Evolutionary conservation across 2,329 filamentous ascomycete species (phyloP).

Genomic region (Colletotrichum sp.): DNA sequence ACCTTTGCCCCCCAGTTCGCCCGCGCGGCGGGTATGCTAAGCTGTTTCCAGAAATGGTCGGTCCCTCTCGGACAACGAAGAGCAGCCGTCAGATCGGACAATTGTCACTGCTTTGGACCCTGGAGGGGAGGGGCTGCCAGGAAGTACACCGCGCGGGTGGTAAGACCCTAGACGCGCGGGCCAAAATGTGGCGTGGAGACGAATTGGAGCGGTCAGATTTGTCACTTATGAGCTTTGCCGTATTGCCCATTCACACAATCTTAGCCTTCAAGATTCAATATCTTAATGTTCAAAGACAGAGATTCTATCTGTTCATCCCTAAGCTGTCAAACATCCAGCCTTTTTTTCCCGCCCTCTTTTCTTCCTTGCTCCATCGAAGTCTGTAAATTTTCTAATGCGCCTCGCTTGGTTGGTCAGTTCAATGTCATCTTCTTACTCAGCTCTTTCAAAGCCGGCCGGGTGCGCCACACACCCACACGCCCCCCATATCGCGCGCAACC

Average conservation of each 20-base stretch:
- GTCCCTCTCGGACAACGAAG: neutral
- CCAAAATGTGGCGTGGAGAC: neutral
- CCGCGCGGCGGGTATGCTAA: constrained; percentile 13
- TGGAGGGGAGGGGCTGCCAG: neutral
- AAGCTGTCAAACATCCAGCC: neutral
- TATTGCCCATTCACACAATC: neutral
- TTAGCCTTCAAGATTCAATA: neutral
- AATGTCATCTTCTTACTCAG: constrained; percentile 3
- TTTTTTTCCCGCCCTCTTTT: neutral
- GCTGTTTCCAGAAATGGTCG: neutral
- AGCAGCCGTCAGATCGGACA: neutral
- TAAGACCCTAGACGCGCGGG: neutral
- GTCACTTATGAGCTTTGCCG: neutral
- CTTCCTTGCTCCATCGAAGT: neutral
- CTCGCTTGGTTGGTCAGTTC: neutral
- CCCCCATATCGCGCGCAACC: neutral
- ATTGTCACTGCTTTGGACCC: neutral
- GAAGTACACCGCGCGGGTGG: constrained; percentile 11
- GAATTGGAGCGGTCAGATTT: neutral
- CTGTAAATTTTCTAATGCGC: neutral
- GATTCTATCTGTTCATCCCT: fast-evolving
- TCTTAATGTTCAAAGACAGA: neutral
- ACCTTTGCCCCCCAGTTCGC: neutral
- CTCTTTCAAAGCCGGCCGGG: constrained; percentile 3
- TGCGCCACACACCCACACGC: neutral